A percentile compares a stretch with the other conserved stretches of the same genome.
Conservation (phyloP, 345 rosid species). For the Lepidium africanum region DNA sequence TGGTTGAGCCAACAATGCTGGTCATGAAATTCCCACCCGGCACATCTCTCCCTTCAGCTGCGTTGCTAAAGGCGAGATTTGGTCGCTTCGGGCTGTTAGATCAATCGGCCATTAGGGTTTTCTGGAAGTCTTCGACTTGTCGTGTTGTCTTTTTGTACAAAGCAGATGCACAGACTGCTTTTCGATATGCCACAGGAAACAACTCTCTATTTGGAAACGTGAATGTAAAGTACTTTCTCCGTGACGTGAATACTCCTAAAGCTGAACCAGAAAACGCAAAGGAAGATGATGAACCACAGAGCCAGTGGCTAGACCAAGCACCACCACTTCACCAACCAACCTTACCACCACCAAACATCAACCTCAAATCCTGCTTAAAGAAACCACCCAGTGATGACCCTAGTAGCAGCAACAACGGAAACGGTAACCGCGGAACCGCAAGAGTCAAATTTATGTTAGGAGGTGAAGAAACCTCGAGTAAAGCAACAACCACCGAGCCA, state of each 20-base stretch:
- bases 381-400: slow-evolving; percentile 34
- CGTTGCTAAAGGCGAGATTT: slow-evolving; percentile 84
- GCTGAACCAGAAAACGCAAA: slow-evolving; percentile 34
- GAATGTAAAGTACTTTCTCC: slow-evolving; percentile 55
- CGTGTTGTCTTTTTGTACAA: slow-evolving; percentile 89
- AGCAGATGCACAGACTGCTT: slow-evolving; percentile 79
- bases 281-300: slow-evolving; percentile 26
- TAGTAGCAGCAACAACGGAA: slow-evolving; percentile 41
- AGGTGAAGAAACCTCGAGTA: slow-evolving; percentile 53
- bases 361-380: slow-evolving; percentile 85
- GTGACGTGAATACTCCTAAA: slow-evolving; percentile 63
- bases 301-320: slow-evolving; percentile 26
- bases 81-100: slow-evolving; percentile 93
- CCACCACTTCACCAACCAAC: slow-evolving; percentile 31
- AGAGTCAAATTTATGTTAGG: slow-evolving; percentile 96
- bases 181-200: slow-evolving; percentile 59
- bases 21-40: slow-evolving; percentile 93
- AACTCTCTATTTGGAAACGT: slow-evolving; percentile 64
- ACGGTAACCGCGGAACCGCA: slow-evolving; percentile 35
- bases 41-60: slow-evolving; percentile 80
- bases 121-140: slow-evolving; percentile 86
- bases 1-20: slow-evolving; percentile 90
- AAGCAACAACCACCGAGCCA: slow-evolving; percentile 26
- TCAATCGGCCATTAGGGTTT: slow-evolving; percentile 75
- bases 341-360: slow-evolving; percentile 36